Evolutionary conservation across 2,329 filamentous ascomycete genomes (phyloP), one percentile per base, ranked within the genome.

Genomic region (Colletotrichum lini): DNA sequence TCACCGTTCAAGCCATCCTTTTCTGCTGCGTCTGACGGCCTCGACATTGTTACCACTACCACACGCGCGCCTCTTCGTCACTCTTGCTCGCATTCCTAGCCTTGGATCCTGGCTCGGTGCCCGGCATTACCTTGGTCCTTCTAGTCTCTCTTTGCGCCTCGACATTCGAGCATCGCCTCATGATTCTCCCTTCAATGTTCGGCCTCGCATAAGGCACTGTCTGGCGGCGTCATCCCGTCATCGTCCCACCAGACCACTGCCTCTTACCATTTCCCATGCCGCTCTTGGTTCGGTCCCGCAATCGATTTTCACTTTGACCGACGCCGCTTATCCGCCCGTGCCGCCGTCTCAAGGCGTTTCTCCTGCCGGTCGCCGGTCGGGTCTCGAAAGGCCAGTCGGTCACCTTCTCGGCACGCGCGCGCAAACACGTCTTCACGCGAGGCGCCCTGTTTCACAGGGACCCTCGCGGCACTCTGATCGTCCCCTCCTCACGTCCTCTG

Each of bases 351-450:
- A 23, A 63, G 45, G 16, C 30, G 40, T 66, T 49, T 49, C 40
- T 40, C 26, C 38, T 60, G 30, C 58, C 58, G 45, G 58, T 61
- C 58, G 58, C 57, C 23, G 63, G 63, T 56, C 67, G 56, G 53
- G 66, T 23, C 61, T 42, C 26, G 15, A 42, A 42, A 50, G 50
- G 49, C 65, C 59, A 58, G 38, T 45, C 45, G n/a, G 35, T 10
- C 35, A 38, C 50, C 62, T 40, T 35, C 42, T 30, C 62, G 38
- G 47, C 66, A 65, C 53, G 58, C 67, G 67, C 67, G 62, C 67
- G 67, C 63, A 54, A 47, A 18, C 53, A 54, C 44, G 13, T 44
- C 45, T 26, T 13, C 52, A 13, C 60, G 23, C 59, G 21, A 9
- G 47, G 21, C 5, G 47, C 16, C 40, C 38, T 65, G 67, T 70